Evolutionary conservation across 805 yeast species (phyloP), one percentile per base, ranked within the genome.

Genomic region (Candida piceae): DNA sequence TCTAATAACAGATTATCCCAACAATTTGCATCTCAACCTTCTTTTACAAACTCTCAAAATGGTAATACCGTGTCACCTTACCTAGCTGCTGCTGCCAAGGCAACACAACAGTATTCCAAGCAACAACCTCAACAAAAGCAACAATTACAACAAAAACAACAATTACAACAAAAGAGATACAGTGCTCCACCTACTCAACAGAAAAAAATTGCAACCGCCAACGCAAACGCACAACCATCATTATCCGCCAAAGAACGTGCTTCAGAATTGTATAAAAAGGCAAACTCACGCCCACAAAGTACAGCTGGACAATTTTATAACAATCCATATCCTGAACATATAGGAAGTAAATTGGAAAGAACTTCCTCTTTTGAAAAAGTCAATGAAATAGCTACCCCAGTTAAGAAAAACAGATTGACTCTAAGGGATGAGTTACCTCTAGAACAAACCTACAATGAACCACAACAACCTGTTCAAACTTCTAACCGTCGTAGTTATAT

Each of bases 321-420:
- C 17, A 57, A 58, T 35, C 70, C 67, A 17, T 66, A 67, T 31
- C 62, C 65, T 23, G 62, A 64, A 25, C 65, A 52, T 27, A 9
- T 44, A n/a, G 38, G 37, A 3, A 23, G 10, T 8, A 23, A 39
- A 17, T 32, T 52, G 30, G 35, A 45, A 50, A 60, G 64, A 50
- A 64, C 57, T 34, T 79, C 87, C 0, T 78, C 86, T 26, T 80
- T 74, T 51, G 78, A 74, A 45, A 78, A 73, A 48, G 65, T 34
- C 50, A 34, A 27, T 11, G 42, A 34, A 11, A 17, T 19, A 2
- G 20, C 34, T 9, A 11, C 34, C 3, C 67, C 48, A 45, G 57
- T 12, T 46, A 39, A 54, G 60, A 15, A 71, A 66, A 10, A 45
- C 29, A 48, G 57, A 39, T 29, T 53, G 11, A 49, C 55, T 9